phyloP scores from a whole-genome alignment of 768 basidiomycete genomes.

The Wakefieldia striispora region DNA sequence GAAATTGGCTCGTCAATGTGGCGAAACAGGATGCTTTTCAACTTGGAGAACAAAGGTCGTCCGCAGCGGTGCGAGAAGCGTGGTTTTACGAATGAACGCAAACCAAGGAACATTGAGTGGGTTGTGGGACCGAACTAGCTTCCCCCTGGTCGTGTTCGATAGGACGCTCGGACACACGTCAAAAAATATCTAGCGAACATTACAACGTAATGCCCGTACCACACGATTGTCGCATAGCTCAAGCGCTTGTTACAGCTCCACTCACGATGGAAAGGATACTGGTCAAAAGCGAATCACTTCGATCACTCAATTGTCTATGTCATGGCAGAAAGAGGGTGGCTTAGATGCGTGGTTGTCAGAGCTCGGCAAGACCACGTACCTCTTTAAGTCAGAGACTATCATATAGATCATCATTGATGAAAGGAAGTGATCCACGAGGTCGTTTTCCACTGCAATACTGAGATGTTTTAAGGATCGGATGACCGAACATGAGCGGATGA shows the following conservation, averaged over 20 bases:
- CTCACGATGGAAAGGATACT: neutral
- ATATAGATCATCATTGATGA: constrained; percentile 17
- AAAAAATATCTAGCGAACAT: constrained; percentile 7
- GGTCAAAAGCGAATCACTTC: constrained; percentile 3
- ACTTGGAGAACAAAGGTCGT: neutral
- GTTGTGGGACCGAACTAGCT: neutral
- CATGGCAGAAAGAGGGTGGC: constrained; percentile 17
- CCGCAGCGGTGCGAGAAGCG: neutral
- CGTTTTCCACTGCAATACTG: constrained; percentile 14
- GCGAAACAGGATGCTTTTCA: neutral
- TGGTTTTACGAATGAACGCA: neutral
- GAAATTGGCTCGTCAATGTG: neutral
- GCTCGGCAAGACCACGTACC: constrained; percentile 19
- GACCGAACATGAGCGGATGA: constrained; percentile 10
- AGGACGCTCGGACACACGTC: constrained; percentile 5
- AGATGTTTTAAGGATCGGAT: constrained; percentile 13
- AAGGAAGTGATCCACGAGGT: constrained; percentile 27
- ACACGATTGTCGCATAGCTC: constrained; percentile 14
- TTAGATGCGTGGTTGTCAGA: constrained; percentile 11
- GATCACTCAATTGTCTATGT: constrained; percentile 8
- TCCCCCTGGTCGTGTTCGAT: too few relatives aligned
- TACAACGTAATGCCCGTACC: constrained; percentile 15
- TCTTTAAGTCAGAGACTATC: constrained; percentile 11
- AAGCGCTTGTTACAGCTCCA: constrained; percentile 7
- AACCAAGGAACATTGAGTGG: constrained; percentile 2